Evolutionary conservation across 495 filamentous ascomycete species (phyloP).

Genomic region (Cairneyella variabilis): DNA sequence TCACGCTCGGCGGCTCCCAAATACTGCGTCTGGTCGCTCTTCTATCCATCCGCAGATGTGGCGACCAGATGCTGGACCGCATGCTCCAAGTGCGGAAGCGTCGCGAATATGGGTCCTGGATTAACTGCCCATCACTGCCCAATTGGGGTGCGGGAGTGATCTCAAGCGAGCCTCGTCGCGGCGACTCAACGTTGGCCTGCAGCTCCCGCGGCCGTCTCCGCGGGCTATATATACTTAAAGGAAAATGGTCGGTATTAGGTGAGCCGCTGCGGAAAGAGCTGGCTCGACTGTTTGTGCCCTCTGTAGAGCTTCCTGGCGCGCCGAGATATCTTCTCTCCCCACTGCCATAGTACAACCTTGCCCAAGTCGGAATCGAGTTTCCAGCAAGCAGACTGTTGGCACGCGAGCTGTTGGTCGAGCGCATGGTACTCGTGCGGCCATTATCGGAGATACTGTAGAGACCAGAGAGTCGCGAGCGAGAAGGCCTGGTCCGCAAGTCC

Average conservation of each 20-base stretch:
- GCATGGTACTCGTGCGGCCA: conserved; percentile 31
- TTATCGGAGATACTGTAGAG: conserved; percentile 39
- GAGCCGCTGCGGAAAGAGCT: conserved; percentile 39
- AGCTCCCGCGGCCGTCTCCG: conserved; percentile 39
- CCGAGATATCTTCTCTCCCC: conserved; percentile 45
- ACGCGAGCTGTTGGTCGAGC: conserved; percentile 44
- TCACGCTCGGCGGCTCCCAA: conserved; percentile 69
- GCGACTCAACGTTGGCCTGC: conserved; percentile 26
- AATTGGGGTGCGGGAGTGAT: conserved; percentile 19
- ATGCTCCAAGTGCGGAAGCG: conserved; percentile 35
- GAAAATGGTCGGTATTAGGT: conserved; percentile 43
- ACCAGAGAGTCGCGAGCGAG: conserved; percentile 36
- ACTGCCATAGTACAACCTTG: conserved; percentile 53
- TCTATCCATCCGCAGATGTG: conserved; percentile 66
- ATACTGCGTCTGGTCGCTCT: conserved; percentile 49
- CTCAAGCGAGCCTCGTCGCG: conserved; percentile 22
- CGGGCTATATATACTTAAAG: conserved; percentile 47
- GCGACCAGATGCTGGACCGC: conserved; percentile 67
- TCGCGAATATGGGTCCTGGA: conserved; percentile 14
- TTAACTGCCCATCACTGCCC: conserved; percentile 12
- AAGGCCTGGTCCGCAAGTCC: conserved; percentile 37
- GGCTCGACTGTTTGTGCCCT: conserved; percentile 37
- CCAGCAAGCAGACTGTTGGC: conserved; percentile 49
- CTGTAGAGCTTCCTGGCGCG: conserved; percentile 38
- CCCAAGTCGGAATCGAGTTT: conserved; percentile 63